Conservation (phyloP, 768 basidiomycete genomes). For the Boletus reticulatus region DNA sequence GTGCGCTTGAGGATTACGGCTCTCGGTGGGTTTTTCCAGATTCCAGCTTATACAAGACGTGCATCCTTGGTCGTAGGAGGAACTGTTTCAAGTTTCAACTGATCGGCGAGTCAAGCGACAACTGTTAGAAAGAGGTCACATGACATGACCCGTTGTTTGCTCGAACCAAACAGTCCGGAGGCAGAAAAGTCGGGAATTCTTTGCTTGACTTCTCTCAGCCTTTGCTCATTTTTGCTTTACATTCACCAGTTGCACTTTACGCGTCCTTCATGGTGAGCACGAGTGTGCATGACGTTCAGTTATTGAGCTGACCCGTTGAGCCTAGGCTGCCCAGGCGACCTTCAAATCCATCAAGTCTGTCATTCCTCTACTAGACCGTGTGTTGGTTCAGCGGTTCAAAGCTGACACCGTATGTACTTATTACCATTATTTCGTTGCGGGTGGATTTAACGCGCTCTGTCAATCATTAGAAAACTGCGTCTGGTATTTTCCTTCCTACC, state of each 20-base stretch:
- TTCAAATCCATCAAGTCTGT: conserved; percentile 94
- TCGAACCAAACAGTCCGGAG: conserved; percentile 22
- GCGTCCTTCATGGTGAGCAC: conserved; percentile 27
- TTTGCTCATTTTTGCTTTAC: conserved; percentile 22
- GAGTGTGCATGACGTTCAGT: neutral
- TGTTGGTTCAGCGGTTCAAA: conserved; percentile 97
- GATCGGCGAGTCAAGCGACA: neutral
- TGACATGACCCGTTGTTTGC: conserved; percentile 27
- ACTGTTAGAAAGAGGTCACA: conserved; percentile 13
- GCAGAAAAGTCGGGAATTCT: conserved; percentile 18
- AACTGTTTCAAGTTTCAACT: neutral
- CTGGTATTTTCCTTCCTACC: conserved; percentile 93
- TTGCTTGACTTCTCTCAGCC: conserved; percentile 17
- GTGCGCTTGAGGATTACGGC: neutral
- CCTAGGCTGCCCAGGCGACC: conserved; percentile 83
- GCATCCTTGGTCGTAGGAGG: too few relatives aligned
- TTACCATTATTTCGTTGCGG: neutral
- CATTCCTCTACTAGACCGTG: conserved; percentile 91
- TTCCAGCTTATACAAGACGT: neutral
- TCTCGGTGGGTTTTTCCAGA: neutral
- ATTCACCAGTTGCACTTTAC: conserved; percentile 5
- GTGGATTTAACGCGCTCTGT: neutral
- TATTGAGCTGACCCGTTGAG: neutral
- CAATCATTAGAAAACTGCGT: conserved; percentile 83
- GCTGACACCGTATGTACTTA: conserved; percentile 76